A percentile compares a stretch with the other conserved stretches of the same genome.
These are phyloP conservation scores for Aphanomyces astaci DNA, from an alignment of 352 stramenopile genomes.

Conservation along the genomic window DNA sequence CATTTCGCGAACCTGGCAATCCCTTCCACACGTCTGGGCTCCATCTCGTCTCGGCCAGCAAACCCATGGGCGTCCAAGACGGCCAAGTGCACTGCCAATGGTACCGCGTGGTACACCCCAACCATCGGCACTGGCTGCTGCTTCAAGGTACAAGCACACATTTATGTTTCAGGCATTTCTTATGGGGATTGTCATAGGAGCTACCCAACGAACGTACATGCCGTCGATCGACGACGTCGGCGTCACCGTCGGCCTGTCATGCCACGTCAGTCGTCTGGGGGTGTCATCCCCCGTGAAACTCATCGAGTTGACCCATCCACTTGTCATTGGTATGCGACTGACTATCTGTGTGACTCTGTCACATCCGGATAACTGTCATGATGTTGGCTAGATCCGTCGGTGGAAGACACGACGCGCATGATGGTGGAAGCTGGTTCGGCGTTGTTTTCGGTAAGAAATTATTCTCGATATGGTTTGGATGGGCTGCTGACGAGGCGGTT, in stretches of 20 bases:
- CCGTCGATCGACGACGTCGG: conserved; percentile 13
- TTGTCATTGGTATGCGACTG: conserved; percentile 4
- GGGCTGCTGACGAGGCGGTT: too few relatives aligned
- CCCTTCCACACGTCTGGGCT: conserved; percentile 4
- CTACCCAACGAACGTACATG: background rate
- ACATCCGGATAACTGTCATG: too few relatives aligned
- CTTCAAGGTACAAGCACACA: background rate
- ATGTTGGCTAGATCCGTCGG: conserved; percentile 4
- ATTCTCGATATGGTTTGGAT: too few relatives aligned
- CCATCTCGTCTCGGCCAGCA: background rate
- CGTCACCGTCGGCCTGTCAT: background rate
- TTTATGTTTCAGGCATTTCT: too few relatives aligned
- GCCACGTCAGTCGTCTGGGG: background rate
- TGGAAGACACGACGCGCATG: conserved; percentile 9
- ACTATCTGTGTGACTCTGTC: too few relatives aligned
- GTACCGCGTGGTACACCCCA: background rate
- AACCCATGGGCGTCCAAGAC: background rate
- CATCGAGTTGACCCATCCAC: background rate
- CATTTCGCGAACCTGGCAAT: background rate
- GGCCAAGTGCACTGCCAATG: conserved; percentile 10
- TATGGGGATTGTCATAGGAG: background rate
- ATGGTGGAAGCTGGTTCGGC: conserved; percentile 5
- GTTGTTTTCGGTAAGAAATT: conserved; percentile 17
- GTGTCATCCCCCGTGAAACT: background rate
- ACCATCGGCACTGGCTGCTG: background rate